These are phyloP conservation scores for Pulveroboletus frians DNA, from an alignment of 768 basidiomycete species.

Conservation along the genomic window DNA sequence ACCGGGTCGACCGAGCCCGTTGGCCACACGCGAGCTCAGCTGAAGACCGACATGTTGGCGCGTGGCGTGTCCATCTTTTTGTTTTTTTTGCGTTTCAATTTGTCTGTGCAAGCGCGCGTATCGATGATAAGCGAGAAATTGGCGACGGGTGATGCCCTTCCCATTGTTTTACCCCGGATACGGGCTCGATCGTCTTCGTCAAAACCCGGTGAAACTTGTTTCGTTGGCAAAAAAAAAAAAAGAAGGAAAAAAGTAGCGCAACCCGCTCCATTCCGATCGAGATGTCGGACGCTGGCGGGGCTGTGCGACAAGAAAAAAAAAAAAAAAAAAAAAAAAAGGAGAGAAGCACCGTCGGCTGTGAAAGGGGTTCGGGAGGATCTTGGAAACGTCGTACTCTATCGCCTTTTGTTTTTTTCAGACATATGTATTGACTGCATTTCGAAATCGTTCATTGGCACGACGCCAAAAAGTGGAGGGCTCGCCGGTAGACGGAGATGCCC, in stretches of 20 bases:
- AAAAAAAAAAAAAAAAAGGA: not conserved
- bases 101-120: not conserved
- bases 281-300: not conserved
- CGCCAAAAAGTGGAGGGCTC: no score
- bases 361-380: not conserved
- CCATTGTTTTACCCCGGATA: not conserved
- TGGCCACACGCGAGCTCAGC: not conserved
- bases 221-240: not conserved
- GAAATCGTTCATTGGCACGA: not conserved
- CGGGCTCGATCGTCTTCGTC: not conserved
- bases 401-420: not conserved
- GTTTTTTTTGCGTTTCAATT: not conserved
- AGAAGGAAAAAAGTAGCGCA: not conserved
- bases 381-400: not conserved
- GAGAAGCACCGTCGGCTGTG: not conserved
- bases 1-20: not conserved
- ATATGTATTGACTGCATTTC: not conserved
- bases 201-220: slow-evolving; percentile 5
- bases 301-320: not conserved
- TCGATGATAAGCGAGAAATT: not conserved
- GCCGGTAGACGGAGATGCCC: slow-evolving; percentile 8
- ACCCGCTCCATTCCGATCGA: slow-evolving; percentile 11
- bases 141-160: no score
- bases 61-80: no score
- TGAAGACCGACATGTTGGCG: not conserved